A percentile compares a stretch with the other conserved stretches of the same genome.
Conservation (phyloP, 495 filamentous ascomycete species). For the Penicillium coprophilum region DNA sequence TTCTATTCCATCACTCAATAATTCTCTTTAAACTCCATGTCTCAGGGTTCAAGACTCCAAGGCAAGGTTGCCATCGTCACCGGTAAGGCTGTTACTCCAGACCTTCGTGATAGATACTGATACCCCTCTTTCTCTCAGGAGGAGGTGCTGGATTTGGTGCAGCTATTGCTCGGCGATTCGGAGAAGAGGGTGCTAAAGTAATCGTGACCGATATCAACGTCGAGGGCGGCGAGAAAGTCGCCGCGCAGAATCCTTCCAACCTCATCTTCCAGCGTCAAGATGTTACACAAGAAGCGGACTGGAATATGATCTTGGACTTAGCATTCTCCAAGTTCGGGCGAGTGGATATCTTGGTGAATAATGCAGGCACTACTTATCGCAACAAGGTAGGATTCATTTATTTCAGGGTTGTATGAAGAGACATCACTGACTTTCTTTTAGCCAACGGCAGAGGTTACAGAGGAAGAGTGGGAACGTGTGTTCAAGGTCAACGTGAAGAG, state of each 20-base stretch:
- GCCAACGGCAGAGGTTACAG: conserved; percentile 61
- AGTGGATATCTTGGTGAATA: conserved; percentile 64
- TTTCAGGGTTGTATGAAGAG: not conserved
- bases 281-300: conserved; percentile 51
- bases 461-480: conserved; percentile 64
- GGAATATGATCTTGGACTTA: conserved; percentile 46
- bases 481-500: conserved; percentile 67
- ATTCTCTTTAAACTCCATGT: conserved; percentile 10
- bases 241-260: conserved; percentile 37
- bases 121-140: conserved; percentile 35
- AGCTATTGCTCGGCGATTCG: conserved; percentile 56
- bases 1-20: not conserved
- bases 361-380: conserved; percentile 67
- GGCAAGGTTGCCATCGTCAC: conserved; percentile 96
- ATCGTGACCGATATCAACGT: conserved; percentile 60
- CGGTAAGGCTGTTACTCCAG: conserved; percentile 42
- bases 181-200: conserved; percentile 57
- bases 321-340: conserved; percentile 50
- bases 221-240: conserved; percentile 49
- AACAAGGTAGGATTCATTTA: conserved; percentile 54
- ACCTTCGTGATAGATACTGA: not conserved
- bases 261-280: conserved; percentile 51
- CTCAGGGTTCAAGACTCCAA: conserved; percentile 50
- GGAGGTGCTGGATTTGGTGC: conserved; percentile 59
- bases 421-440: conserved; percentile 17